Conservation (phyloP, 2,329 filamentous ascomycete species). For the Penicillium sp. region DNA sequence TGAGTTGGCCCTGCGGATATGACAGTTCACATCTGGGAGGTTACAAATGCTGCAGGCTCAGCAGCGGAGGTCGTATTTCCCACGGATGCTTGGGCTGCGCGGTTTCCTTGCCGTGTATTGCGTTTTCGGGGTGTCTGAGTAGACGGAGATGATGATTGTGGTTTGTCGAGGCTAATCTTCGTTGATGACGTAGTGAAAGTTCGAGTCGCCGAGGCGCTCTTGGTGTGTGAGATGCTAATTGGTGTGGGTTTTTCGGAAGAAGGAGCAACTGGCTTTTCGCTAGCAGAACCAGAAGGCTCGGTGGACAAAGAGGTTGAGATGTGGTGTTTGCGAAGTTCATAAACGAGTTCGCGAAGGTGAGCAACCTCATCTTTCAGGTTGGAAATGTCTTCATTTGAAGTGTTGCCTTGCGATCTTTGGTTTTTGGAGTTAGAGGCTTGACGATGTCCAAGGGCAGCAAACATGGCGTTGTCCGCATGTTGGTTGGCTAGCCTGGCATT, state of each 20-base stretch:
- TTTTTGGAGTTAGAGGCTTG: constrained; percentile 1
- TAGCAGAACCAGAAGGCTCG: constrained; percentile 5
- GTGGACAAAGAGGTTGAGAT: constrained; percentile 13
- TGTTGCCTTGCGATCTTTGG: background rate
- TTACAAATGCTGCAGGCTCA: background rate
- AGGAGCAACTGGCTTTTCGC: constrained; percentile 6
- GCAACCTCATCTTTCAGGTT: constrained; percentile 32
- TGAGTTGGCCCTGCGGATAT: background rate
- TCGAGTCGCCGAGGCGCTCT: constrained; percentile 6
- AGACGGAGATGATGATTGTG: background rate
- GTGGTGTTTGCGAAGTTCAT: constrained; percentile 26
- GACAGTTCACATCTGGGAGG: background rate
- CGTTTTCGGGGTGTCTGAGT: background rate
- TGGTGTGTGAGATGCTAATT: background rate
- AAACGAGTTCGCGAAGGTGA: constrained; percentile 33
- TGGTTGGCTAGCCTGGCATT: constrained; percentile 24
- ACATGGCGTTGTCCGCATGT: constrained; percentile 29
- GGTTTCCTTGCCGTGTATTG: background rate
- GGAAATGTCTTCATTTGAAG: constrained; percentile 27
- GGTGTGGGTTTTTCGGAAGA: background rate
- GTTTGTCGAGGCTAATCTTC: constrained; percentile 5
- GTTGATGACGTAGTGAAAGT: constrained; percentile 18
- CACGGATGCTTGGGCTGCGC: background rate
- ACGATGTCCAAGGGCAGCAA: constrained; percentile 19
- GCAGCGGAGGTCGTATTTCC: background rate